phyloP scores from a whole-genome alignment of 192 early-diverging fungal species.

The Coemansia sp. region DNA sequence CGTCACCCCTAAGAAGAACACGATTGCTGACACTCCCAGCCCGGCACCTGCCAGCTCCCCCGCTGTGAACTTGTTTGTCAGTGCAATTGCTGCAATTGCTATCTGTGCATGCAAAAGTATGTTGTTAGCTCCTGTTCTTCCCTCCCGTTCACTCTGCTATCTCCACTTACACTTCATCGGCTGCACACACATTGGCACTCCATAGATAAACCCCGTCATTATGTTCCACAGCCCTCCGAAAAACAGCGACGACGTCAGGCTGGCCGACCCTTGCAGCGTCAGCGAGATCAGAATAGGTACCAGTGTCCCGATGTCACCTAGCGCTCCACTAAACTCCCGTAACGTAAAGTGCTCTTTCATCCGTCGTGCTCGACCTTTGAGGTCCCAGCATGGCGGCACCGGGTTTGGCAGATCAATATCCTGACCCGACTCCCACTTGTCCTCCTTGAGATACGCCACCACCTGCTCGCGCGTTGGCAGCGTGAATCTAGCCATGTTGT shows the following conservation, averaged over 20 bases:
- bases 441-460: slow-evolving; percentile 30
- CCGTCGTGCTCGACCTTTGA: slow-evolving; percentile 31
- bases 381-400: slow-evolving; percentile 46
- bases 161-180: slow-evolving; percentile 78
- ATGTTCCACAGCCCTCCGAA: slow-evolving; percentile 92
- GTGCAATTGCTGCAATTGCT: slow-evolving; percentile 80
- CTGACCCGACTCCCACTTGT: slow-evolving; percentile 27
- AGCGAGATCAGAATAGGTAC: slow-evolving; percentile 87
- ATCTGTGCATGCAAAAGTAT: neutral
- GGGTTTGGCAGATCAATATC: slow-evolving; percentile 23
- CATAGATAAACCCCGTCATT: slow-evolving; percentile 70
- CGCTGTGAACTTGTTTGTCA: slow-evolving; percentile 68
- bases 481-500: slow-evolving; percentile 6
- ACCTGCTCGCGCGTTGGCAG: slow-evolving; percentile 44
- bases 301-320: slow-evolving; percentile 80
- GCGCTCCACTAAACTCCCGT: slow-evolving; percentile 61
- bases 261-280: slow-evolving; percentile 68
- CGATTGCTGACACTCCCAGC: slow-evolving; percentile 63
- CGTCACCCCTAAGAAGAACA: slow-evolving; percentile 69
- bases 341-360: slow-evolving; percentile 46
- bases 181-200: slow-evolving; percentile 88
- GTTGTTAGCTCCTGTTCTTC: neutral
- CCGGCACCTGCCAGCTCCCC: slow-evolving; percentile 71
- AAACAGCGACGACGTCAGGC: slow-evolving; percentile 74
- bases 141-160: neutral